Base-by-base conservation (phyloP, 306 rosid species). In the Quercus rubra region DNA sequence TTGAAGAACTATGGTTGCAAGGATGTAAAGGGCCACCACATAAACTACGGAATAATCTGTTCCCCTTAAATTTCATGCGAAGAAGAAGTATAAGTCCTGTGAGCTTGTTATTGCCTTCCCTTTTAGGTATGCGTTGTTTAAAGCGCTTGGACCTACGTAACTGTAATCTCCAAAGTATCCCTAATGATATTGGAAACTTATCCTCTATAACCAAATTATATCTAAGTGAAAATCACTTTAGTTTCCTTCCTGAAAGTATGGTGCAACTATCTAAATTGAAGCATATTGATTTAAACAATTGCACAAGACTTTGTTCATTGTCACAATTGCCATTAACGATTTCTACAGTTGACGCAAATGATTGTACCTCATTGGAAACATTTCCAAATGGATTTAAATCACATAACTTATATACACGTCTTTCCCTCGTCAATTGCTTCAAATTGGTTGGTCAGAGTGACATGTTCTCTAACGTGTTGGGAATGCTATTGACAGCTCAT, bases 141-240 rank as follows among this genome's bases (percentile, higher is more conserved):
- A 52, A 4, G 0, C 1, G 1, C 1, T 0, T 82, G 14, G 21
- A 79, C n/a, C 66, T 82, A 5, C 79, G 82, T 15, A 10, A 73
- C 12, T 79, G 86, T 55, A 86, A 76, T 82, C 80, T 86, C 7
- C 41, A 71, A 20, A 78, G 5, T n/a, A 27, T 82, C 6, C 86
- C 89, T 3, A 67, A 69, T 59, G 75, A 61, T 5, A 74, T 86
- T 73, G 46, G 17, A 25, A 38, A 9, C 17, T 77, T 86, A 46
- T 73, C 80, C 63, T 80, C 83, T 5, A 49, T 83, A 66, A 2
- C 3, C 19, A 0, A 0, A 33, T 56, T 83, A 3, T 5, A 80
- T 70, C 74, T 86, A 51, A 31, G 70, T 13, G 83, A 83, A 27
- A 86, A 86, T 70, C 75, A 86, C 30, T 83, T 86, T 80, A 80